Base-by-base conservation (phyloP, 2,329 filamentous ascomycete species). In the Trichoderma asperellum region DNA sequence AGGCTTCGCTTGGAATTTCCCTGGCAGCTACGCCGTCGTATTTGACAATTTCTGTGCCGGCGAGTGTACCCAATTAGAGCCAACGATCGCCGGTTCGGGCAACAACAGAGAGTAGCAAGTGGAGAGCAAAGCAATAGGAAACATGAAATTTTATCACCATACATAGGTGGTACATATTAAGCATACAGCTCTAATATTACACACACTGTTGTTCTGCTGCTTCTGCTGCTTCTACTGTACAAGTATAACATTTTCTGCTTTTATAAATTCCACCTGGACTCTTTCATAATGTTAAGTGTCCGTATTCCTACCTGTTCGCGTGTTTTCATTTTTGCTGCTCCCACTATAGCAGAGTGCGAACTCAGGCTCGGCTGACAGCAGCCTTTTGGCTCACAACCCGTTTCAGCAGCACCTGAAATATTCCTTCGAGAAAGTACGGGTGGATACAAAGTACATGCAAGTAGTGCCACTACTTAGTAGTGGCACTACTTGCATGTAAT, bases 1-100 rank as follows among this genome's bases (percentile, higher is more conserved):
- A 21, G 40, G n/a, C 37, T 43, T 67, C 64, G 64, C 64, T 35
- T 67, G 64, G 64, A 59, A 67, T 67, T 58, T 67, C 64, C 55
- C 64, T 59, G 40, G 47, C 64, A 67, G 55, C 56, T 21, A 43
- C 55, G 29, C 27, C 64, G 40, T 57, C 55, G 64, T 52, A 66
- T 57, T 66, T n/a, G 53, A 49, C 63, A 57, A 66, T 66, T n/a
- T 66, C 27, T 66, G 53, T 67, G 32, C 40, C 40, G 27, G 29
- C 27, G 32, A 21, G 27, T 37, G 10, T 11, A 18, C 37, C 64
- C 64, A 67, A 67, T 67, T 56, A 52, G 40, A 29, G 32, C 34
- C 24, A 35, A 32, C 34, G 40, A 56, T 47, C 40, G 64, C 32
- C 12, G 29, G 40, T 21, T 52, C n/a, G 43, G 27, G 53, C n/a